Conservation (phyloP, 257 asterid species). For the Prunella vulgaris region DNA sequence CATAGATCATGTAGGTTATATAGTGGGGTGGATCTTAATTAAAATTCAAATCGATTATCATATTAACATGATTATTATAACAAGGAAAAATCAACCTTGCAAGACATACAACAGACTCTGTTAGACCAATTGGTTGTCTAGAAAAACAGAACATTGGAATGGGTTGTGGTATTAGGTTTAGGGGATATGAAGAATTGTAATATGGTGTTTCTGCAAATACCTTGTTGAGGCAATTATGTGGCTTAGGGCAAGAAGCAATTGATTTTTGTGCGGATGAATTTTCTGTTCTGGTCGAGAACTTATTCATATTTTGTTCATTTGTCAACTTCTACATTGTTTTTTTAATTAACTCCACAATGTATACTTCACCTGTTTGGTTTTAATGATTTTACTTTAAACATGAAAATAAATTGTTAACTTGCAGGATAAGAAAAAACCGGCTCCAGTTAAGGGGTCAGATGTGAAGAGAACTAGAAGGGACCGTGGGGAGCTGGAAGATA, state of each 20-base stretch:
- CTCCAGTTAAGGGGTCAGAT: slow-evolving; percentile 72
- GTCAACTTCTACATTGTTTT: background rate
- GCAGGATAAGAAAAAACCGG: slow-evolving; percentile 84
- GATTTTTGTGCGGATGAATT: background rate
- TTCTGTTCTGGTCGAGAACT: background rate
- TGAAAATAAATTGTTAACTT: slow-evolving; percentile 13
- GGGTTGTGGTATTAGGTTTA: background rate
- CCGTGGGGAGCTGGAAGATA: slow-evolving; percentile 89
- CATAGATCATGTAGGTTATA: background rate
- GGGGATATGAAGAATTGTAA: background rate
- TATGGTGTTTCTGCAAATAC: background rate
- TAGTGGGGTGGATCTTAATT: background rate
- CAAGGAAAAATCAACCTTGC: background rate
- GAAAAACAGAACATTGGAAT: background rate
- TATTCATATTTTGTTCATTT: background rate
- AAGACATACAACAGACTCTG: background rate
- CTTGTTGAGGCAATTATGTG: background rate
- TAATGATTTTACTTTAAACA: background rate
- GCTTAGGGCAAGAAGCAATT: background rate
- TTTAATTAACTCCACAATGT: background rate
- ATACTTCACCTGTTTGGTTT: background rate
- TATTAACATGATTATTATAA: background rate
- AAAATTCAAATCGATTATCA: background rate
- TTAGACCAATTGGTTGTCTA: background rate
- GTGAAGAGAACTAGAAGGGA: slow-evolving; percentile 87